Base-by-base conservation (phyloP, 108 stramenopile species). In the Cafeteria roenbergensis region DNA sequence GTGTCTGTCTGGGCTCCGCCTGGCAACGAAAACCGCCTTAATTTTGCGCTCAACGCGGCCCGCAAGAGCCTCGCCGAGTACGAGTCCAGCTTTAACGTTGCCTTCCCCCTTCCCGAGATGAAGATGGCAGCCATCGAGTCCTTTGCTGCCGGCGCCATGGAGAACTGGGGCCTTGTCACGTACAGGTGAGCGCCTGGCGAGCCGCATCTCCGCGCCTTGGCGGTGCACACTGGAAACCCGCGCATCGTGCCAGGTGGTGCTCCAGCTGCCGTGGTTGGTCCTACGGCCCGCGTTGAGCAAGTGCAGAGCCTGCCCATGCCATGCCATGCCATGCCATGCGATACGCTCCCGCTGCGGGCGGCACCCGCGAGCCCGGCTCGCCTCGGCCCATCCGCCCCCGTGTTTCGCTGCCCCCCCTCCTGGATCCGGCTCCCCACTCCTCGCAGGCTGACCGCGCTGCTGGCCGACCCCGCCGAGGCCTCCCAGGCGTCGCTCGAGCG, bases 131-230 rank as follows among this genome's bases (percentile, higher is more conserved):
- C 81, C 21, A 82, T 78, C 63, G 91, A 93, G 22, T 93, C 93
- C 65, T 90, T 86, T 71, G 94, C 93, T 17, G 80, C 80, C 56
- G 92, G 92, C 14, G 95, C 95, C 8, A 97, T 97, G 95, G 95
- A 94, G 78, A 92, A 90, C 72, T 92, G 91, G 91, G 90, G 90
- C 42, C 66, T 81, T 30, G 82, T 87, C 35, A 87, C 84, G 0
- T 85, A 84, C 74, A 57, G 84, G n/a, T n/a, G n/a, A n/a, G n/a
- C n/a, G n/a, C n/a, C n/a, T 37, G 81, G 78, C 73, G 78, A 65
- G 25, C 33, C 82, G 42, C 76, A 77, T 29, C 9, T 27, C n/a
- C 51, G 27, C 6, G 29, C 9, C 58, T 9, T 61, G 4, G 35
- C 20, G 35, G 30, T 31, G 29, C 63, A 50, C 31, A 51, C 25